Conservation (phyloP, 2,329 filamentous ascomycete genomes). For the Cladosporium sp. region DNA sequence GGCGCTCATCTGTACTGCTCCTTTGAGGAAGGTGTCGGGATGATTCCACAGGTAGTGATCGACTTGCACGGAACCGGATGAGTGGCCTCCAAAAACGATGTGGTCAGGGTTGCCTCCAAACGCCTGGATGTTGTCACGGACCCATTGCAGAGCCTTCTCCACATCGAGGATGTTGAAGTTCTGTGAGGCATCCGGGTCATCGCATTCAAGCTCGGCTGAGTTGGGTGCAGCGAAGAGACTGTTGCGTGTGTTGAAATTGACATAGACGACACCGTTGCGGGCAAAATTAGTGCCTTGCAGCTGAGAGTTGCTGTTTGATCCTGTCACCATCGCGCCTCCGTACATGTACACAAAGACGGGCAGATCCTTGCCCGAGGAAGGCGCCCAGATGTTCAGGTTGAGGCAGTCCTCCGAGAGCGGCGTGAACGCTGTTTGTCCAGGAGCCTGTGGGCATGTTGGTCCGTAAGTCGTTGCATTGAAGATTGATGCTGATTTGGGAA, state of each 20-base stretch:
- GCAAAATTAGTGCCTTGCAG: conserved; percentile 41
- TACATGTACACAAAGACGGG: conserved; percentile 61
- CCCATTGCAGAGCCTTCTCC: conserved; percentile 32
- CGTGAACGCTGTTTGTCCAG: conserved; percentile 15
- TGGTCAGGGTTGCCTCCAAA: conserved; percentile 71
- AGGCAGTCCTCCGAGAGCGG: conserved; percentile 51
- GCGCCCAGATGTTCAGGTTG: conserved; percentile 57
- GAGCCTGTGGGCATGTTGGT: conserved; percentile 32
- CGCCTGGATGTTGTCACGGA: conserved; percentile 37
- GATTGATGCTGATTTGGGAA: conserved; percentile 14
- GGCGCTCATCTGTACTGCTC: conserved; percentile 38
- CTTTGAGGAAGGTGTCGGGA: conserved; percentile 48
- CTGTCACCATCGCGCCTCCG: conserved; percentile 53
- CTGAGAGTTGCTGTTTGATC: conserved; percentile 18
- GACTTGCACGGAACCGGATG: conserved; percentile 26
- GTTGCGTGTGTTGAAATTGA: conserved; percentile 61
- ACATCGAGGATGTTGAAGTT: conserved; percentile 20
- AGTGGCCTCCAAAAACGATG: conserved; percentile 64
- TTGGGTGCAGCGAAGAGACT: conserved; percentile 2
- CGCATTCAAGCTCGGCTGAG: conserved; percentile 19
- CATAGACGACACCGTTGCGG: conserved; percentile 47
- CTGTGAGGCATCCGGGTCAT: conserved; percentile 30
- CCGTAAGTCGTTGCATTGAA: conserved; percentile 30
- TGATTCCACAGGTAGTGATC: conserved; percentile 50
- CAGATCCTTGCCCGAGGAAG: conserved; percentile 27